Conservation (phyloP, 306 rosid species). For the Medicago ruthenica region DNA sequence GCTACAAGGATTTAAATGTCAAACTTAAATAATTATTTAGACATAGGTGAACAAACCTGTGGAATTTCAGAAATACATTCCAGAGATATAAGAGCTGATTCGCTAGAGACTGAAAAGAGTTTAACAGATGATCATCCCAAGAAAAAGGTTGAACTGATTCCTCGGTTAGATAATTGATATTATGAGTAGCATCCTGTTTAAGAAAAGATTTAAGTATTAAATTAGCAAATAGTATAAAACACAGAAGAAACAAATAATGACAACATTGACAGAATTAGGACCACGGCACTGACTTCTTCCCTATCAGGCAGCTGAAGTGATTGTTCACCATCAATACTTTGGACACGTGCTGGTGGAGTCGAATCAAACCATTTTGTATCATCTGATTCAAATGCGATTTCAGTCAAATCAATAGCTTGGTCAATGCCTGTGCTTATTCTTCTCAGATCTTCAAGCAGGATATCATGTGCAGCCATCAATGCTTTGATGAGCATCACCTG, state of each 20-base stretch:
- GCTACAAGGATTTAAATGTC: slow-evolving; percentile 8
- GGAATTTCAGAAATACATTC: slow-evolving; percentile 85
- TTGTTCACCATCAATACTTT: slow-evolving; percentile 45
- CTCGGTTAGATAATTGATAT: slow-evolving; percentile 47
- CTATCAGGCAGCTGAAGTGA: slow-evolving; percentile 54
- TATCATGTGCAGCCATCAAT: slow-evolving; percentile 72
- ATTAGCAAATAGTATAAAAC: slow-evolving; percentile 29
- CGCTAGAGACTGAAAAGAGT: slow-evolving; percentile 61
- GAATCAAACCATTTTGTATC: slow-evolving; percentile 59
- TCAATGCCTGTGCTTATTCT: slow-evolving; percentile 73
- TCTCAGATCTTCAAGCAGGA: slow-evolving; percentile 80
- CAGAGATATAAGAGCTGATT: slow-evolving; percentile 75
- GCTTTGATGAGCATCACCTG: slow-evolving; percentile 72
- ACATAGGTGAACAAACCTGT: slow-evolving; percentile 64
- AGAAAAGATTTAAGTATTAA: slow-evolving; percentile 13
- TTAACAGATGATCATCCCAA: slow-evolving; percentile 57
- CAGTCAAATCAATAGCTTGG: slow-evolving; percentile 75
- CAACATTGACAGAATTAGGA: slow-evolving; percentile 46
- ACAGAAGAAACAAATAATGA: slow-evolving; percentile 36
- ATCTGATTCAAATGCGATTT: slow-evolving; percentile 64
- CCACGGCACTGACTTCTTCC: slow-evolving; percentile 61
- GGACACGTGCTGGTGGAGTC: slow-evolving; percentile 43
- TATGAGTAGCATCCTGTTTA: slow-evolving; percentile 57
- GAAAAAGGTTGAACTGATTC: slow-evolving; percentile 55
- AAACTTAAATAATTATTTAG: slow-evolving; percentile 29